Conservation (phyloP, 2,329 filamentous ascomycete species). For the Epichloe coenophiala region DNA sequence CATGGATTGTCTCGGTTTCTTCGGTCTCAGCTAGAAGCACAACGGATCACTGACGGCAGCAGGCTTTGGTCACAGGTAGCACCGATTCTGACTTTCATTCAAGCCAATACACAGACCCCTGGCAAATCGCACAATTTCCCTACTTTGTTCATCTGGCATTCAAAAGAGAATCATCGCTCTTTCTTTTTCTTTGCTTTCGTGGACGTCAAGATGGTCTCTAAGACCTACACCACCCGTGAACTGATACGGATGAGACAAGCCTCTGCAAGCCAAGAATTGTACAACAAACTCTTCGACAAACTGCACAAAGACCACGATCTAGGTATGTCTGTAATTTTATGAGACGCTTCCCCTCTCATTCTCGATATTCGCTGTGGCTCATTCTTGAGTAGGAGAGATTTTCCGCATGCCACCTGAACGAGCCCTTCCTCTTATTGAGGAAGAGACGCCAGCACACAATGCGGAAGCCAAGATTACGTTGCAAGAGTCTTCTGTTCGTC, state of each 20-base stretch:
- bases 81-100: constrained; percentile 22
- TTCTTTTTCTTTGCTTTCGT: constrained; percentile 29
- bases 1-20: constrained; percentile 13
- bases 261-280: constrained; percentile 15
- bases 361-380: neutral
- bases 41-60: constrained; percentile 17
- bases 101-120: constrained; percentile 11
- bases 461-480: constrained; percentile 1
- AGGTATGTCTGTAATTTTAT: constrained; percentile 17
- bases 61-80: constrained; percentile 16
- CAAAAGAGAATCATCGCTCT: constrained; percentile 19
- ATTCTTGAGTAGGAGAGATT: constrained; percentile 16
- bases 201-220: constrained; percentile 26
- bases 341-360: neutral
- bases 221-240: constrained; percentile 30
- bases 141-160: constrained; percentile 27
- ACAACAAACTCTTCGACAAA: constrained; percentile 16
- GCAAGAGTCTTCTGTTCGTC: constrained; percentile 13
- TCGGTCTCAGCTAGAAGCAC: constrained; percentile 13
- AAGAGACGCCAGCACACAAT: constrained; percentile 13
- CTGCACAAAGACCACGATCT: constrained; percentile 27
- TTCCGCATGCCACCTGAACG: constrained; percentile 16
- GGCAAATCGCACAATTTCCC: constrained; percentile 16
- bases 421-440: constrained; percentile 18
- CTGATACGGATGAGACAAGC: constrained; percentile 24